Evolutionary conservation across 805 yeast genomes (phyloP), one percentile per base, ranked within the genome.

Genomic region (Candida ulmi): DNA sequence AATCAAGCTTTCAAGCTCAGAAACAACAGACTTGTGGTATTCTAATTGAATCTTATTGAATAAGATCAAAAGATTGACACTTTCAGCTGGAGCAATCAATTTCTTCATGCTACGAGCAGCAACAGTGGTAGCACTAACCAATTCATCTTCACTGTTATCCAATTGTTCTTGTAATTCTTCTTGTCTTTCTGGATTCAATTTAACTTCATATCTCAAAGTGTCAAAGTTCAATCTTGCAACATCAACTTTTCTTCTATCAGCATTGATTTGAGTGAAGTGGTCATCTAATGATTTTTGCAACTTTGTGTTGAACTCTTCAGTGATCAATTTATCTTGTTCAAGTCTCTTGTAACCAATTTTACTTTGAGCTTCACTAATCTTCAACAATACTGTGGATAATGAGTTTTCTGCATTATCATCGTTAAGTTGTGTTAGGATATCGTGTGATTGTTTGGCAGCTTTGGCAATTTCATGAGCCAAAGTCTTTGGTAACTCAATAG

Each of bases 71-170:
- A 85, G 63, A 42, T 74, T 71, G 35, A 84, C 69, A 39, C 78
- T 67, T 58, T 81, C 83, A 11, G 78, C 68, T 18, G 90, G 87
- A 45, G 73, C 76, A 48, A 85, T 76, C 40, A 85, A 66, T 47
- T 72, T 76, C 59, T 82, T 78, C 93, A 85, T 83, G 39, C 79
- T 77, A 50, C 77, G 75, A n/a, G 83, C 93, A 0, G 95, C 93
- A 21, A 72, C 65, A 41, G 83, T 82, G 4, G 88, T 84, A 19
- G 88, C 86, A 48, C 80, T 75, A 27, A 85, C 93, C 47, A 85
- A 74, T 45, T 83, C 91, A 56, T 85, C 95, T 60, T 85, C 95
- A 47, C 79, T 69, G 31, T 65, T 68, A 38, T 76, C 83, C 17
- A 77, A 30, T 15, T 50, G 28, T 34, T 45, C 55, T 31, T 48